Conservation (phyloP, 2,329 filamentous ascomycete species). For the Keithomyces neogunnii region DNA sequence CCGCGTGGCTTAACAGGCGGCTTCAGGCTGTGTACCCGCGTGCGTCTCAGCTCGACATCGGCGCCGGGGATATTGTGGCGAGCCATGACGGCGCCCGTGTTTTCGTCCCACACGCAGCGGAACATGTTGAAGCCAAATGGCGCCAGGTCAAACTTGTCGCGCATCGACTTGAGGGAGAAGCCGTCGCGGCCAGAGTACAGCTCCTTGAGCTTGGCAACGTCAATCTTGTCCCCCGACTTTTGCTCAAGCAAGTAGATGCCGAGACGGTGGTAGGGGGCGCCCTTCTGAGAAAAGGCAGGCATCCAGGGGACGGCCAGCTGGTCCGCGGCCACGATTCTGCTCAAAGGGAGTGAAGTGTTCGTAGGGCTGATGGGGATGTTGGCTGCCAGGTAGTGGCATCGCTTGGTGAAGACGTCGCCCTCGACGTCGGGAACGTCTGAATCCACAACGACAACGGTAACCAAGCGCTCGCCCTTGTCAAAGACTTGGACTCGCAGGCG, state of each 20-base stretch:
- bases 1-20: conserved; percentile 50
- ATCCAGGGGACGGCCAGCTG: conserved; percentile 76
- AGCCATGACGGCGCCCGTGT: conserved; percentile 79
- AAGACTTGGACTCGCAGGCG: conserved; percentile 80
- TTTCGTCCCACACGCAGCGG: conserved; percentile 82
- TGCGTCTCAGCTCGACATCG: conserved; percentile 77
- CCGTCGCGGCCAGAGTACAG: conserved; percentile 48
- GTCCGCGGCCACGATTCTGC: conserved; percentile 46
- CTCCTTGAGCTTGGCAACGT: conserved; percentile 48
- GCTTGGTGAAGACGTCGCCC: conserved; percentile 65
- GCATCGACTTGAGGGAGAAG: conserved; percentile 69
- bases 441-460: conserved; percentile 81
- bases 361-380: conserved; percentile 47
- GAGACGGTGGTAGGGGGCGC: conserved; percentile 82
- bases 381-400: conserved; percentile 80
- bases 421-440: conserved; percentile 78
- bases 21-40: conserved; percentile 63
- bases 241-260: conserved; percentile 81
- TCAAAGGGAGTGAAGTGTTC: conserved; percentile 55
- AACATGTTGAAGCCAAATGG: conserved; percentile 83
- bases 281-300: conserved; percentile 81
- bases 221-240: conserved; percentile 46
- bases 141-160: conserved; percentile 57
- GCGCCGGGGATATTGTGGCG: conserved; percentile 65
- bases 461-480: conserved; percentile 68